phyloP scores from a whole-genome alignment of 2,329 filamentous ascomycete species.

The Xylariaceae sp. region DNA sequence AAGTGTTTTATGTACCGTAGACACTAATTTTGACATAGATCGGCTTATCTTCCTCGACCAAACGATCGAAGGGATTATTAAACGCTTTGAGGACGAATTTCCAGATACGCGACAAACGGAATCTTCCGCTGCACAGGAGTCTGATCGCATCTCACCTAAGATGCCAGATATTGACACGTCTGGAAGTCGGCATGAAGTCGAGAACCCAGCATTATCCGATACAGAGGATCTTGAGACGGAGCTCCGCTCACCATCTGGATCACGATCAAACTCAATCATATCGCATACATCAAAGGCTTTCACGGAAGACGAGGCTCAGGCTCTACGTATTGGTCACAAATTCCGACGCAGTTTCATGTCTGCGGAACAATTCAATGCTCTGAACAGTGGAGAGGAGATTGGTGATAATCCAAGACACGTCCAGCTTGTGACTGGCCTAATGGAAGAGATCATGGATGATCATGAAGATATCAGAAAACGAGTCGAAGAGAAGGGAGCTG shows the following conservation, averaged over 20 bases:
- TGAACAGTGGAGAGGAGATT: conserved; percentile 50
- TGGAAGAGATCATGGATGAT: conserved; percentile 62
- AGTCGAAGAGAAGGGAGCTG: conserved; percentile 56
- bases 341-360: conserved; percentile 55
- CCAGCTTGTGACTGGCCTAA: conserved; percentile 57
- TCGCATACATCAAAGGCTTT: conserved; percentile 50
- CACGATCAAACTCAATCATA: conserved; percentile 52
- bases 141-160: conserved; percentile 23
- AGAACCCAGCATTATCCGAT: conserved; percentile 43
- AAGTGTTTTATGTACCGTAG: not conserved
- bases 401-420: conserved; percentile 49
- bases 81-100: conserved; percentile 93
- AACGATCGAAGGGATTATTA: conserved; percentile 87
- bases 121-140: conserved; percentile 26
- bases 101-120: conserved; percentile 70
- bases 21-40: conserved; percentile 44
- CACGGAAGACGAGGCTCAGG: conserved; percentile 56
- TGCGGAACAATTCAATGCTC: conserved; percentile 49
- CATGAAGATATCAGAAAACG: conserved; percentile 56
- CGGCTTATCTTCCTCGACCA: conserved; percentile 83
- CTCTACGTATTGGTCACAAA: conserved; percentile 54
- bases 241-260: conserved; percentile 41
- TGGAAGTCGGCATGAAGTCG: conserved; percentile 34
- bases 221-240: conserved; percentile 47
- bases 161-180: conserved; percentile 26